Base-by-base conservation (phyloP, 441 rosid species). In the Manihot esculenta region DNA sequence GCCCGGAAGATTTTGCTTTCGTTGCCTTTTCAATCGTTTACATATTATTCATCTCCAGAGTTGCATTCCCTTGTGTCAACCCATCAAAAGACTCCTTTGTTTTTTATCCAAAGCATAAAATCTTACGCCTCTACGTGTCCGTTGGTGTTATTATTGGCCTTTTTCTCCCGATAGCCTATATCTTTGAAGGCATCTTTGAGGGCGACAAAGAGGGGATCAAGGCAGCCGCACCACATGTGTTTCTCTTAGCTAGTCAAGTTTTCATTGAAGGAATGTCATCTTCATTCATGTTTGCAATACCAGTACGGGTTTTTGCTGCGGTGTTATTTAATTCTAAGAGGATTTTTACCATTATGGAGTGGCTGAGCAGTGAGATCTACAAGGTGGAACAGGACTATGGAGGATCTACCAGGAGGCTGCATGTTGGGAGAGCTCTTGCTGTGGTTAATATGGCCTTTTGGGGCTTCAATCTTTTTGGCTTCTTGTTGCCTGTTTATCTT, bases 241-340 rank as follows among this genome's bases (percentile, higher is more conserved):
- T 91, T 56, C 91, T 94, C 12, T 68, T 94, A 0, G 84, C 90
- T 0, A 73, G 90, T 69, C 97, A 92, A 81, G 84, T 90, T 68
- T 87, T 89, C 81, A 85, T 92, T 93, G 99, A 94, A 72, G 99
- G 97, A 2, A 68, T 92, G 41, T 86, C 92, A 9, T 82, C 77
- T 48, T 82, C 88, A 0, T 86, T 68, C 23, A 50, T 76, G 69
- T 89, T 94, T 68, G 82, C 97, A 17, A 76, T 85, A 15, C 96
- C 97, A 1, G 76, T 89, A 35, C 76, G 87, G 24, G 90, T 86
- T 35, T 88, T 86, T 48, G 94, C 92, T 33, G 97, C 97, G 5
- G 86, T 94, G 4, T 81, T 89, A 12, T 94, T 84, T 74, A 94
- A 90, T 80, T 82, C 93, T 0, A 83, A 84, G 84, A 84, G 97